These are phyloP conservation scores for Kluyveromyces sp. DNA, from an alignment of 1,139 yeast genomes.

Conservation along the genomic window DNA sequence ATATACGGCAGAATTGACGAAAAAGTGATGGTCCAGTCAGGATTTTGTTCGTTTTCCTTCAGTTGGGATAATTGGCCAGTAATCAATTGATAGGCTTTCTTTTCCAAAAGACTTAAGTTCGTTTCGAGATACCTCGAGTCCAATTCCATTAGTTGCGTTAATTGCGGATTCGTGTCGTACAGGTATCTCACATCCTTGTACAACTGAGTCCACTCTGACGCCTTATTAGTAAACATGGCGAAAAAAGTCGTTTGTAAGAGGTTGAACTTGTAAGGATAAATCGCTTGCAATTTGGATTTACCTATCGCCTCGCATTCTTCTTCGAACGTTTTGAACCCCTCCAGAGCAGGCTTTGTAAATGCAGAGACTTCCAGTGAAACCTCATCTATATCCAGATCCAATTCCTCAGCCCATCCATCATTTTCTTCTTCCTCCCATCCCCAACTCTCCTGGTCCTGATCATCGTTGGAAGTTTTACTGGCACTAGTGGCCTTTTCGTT, in stretches of 20 bases:
- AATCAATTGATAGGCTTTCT: slow-evolving; percentile 13
- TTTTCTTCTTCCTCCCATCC: slow-evolving; percentile 20
- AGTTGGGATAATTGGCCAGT: slow-evolving; percentile 19
- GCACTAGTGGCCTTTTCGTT: neutral
- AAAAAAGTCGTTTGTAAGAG: slow-evolving; percentile 27
- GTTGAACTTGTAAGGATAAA: slow-evolving; percentile 22
- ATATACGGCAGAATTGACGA: slow-evolving; percentile 23
- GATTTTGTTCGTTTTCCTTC: slow-evolving; percentile 19
- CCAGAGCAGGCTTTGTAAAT: slow-evolving; percentile 15
- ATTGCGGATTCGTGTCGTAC: slow-evolving; percentile 4
- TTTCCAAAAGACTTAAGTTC: slow-evolving; percentile 18
- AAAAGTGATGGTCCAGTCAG: slow-evolving; percentile 21
- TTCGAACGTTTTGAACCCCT: slow-evolving; percentile 15
- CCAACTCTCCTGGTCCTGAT: slow-evolving; percentile 16
- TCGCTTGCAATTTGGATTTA: slow-evolving; percentile 5
- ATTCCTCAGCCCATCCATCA: slow-evolving; percentile 21
- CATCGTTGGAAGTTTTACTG: neutral
- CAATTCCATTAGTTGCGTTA: slow-evolving; percentile 22
- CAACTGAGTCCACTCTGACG: slow-evolving; percentile 27
- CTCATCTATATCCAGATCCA: slow-evolving; percentile 20
- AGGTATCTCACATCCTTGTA: slow-evolving; percentile 24
- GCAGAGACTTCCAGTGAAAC: slow-evolving; percentile 14
- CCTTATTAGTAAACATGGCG: slow-evolving; percentile 21
- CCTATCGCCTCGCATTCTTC: slow-evolving; percentile 14
- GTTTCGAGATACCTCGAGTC: slow-evolving; percentile 17